Conservation (phyloP, 495 filamentous ascomycete species). For the Physcia stellaris region DNA sequence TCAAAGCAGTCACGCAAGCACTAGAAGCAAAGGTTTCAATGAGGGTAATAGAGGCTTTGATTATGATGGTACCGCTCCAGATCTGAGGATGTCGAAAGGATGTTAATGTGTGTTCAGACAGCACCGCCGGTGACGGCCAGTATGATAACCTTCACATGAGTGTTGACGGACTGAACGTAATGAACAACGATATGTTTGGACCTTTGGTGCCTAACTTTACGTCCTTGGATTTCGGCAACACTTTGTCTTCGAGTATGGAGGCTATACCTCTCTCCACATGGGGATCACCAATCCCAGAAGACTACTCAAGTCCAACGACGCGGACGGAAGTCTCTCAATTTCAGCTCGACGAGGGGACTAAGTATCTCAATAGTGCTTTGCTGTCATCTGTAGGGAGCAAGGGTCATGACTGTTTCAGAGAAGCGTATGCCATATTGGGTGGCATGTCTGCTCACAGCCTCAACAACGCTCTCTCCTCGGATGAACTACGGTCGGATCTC, state of each 20-base stretch:
- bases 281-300: neutral
- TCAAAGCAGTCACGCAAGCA: neutral
- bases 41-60: neutral
- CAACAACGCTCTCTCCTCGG: neutral
- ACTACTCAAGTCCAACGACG: neutral
- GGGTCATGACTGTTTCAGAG: slow-evolving; percentile 3
- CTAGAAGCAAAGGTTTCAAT: neutral
- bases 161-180: neutral
- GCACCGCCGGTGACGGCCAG: neutral
- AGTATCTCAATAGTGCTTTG: neutral
- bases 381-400: neutral
- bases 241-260: slow-evolving; percentile 1
- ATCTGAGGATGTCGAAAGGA: neutral
- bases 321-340: slow-evolving; percentile 1
- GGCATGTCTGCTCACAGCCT: slow-evolving; percentile 1
- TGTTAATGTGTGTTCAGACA: neutral
- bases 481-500: neutral
- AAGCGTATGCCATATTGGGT: slow-evolving; percentile 8
- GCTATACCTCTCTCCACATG: slow-evolving; percentile 1
- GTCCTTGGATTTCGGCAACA: neutral
- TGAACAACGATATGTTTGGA: neutral
- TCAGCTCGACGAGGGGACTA: slow-evolving; percentile 2
- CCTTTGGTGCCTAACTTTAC: neutral
- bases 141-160: neutral
- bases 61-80: neutral